phyloP scores from a whole-genome alignment of 345 rosid genomes.

The Iberis pinnata region DNA sequence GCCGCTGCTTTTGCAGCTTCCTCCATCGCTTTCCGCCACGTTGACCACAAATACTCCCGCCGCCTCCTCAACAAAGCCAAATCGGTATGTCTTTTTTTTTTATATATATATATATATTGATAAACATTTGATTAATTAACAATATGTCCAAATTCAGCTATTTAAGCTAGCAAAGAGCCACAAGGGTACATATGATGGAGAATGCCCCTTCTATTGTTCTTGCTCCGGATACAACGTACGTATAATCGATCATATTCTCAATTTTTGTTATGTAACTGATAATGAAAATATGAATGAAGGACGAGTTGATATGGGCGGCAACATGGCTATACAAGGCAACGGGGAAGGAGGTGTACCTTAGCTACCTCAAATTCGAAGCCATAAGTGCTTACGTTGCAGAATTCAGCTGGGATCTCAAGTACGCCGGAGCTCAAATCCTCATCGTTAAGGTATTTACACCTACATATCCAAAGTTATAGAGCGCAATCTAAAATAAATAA shows the following conservation, averaged over 20 bases:
- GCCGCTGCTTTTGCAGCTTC: constrained; percentile 81
- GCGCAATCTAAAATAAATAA: too few relatives aligned
- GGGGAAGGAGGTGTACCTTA: constrained; percentile 29
- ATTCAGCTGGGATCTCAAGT: constrained; percentile 94
- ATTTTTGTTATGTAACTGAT: not conserved
- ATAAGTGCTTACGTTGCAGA: constrained; percentile 57
- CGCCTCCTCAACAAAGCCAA: constrained; percentile 82
- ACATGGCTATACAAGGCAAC: constrained; percentile 80
- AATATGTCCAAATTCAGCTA: constrained; percentile 41
- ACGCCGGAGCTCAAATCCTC: constrained; percentile 74
- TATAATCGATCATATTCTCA: not conserved
- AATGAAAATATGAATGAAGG: constrained; percentile 36
- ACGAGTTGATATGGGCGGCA: constrained; percentile 91
- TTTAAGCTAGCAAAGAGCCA: constrained; percentile 54
- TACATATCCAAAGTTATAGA: too few relatives aligned
- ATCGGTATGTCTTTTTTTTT: constrained; percentile 27
- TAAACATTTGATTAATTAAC: not conserved
- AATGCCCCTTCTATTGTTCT: constrained; percentile 96
- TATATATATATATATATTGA: not conserved
- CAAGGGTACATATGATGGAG: constrained; percentile 80
- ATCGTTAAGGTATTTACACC: constrained; percentile 43
- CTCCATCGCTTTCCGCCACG: constrained; percentile 52
- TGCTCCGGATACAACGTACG: constrained; percentile 75
- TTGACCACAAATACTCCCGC: constrained; percentile 49
- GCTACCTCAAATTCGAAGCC: constrained; percentile 51